Percentiles rank a stretch among this genome's conserved stretches.
These are phyloP conservation scores for Candida hungchunana DNA, from an alignment of 805 yeast species.

Conservation along the genomic window DNA sequence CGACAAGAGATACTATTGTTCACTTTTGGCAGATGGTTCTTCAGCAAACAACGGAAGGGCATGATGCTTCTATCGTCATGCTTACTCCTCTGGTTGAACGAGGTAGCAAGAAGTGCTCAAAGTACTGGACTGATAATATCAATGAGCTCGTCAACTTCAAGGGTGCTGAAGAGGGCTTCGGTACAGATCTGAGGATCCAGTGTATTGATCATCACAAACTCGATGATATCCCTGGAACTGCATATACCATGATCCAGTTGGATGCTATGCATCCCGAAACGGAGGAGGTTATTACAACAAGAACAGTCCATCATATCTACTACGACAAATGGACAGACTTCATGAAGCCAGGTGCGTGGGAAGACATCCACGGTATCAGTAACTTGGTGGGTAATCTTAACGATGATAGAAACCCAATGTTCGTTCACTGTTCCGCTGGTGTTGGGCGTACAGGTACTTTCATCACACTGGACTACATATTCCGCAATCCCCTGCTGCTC, in stretches of 20 bases:
- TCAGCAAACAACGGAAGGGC: slow-evolving; percentile 53
- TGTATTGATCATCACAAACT: slow-evolving; percentile 13
- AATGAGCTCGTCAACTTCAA: slow-evolving; percentile 5
- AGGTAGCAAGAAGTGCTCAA: slow-evolving; percentile 68
- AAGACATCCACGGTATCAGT: slow-evolving; percentile 30
- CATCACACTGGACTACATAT: slow-evolving; percentile 56
- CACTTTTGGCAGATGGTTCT: slow-evolving; percentile 90
- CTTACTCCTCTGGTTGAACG: slow-evolving; percentile 72
- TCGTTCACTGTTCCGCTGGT: slow-evolving; percentile 95
- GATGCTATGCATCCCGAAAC: slow-evolving; percentile 22
- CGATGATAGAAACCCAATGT: slow-evolving; percentile 38
- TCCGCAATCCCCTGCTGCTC: slow-evolving; percentile 18
- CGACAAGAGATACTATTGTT: slow-evolving; percentile 62
- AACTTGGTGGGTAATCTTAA: slow-evolving; percentile 28
- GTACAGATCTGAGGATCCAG: slow-evolving; percentile 18
- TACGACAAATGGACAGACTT: slow-evolving; percentile 82
- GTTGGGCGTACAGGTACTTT: slow-evolving; percentile 95
- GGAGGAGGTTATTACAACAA: slow-evolving; percentile 37
- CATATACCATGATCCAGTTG: slow-evolving; percentile 20
- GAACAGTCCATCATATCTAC: slow-evolving; percentile 57
- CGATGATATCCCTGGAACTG: slow-evolving; percentile 10
- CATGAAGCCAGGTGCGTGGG: slow-evolving; percentile 48
- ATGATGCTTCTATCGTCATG: slow-evolving; percentile 63
- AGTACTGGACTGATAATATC: slow-evolving; percentile 67
- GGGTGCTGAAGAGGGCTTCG: slow-evolving; percentile 12